phyloP scores from a whole-genome alignment of 805 yeast species.

The Yamadazyma insecticola region DNA sequence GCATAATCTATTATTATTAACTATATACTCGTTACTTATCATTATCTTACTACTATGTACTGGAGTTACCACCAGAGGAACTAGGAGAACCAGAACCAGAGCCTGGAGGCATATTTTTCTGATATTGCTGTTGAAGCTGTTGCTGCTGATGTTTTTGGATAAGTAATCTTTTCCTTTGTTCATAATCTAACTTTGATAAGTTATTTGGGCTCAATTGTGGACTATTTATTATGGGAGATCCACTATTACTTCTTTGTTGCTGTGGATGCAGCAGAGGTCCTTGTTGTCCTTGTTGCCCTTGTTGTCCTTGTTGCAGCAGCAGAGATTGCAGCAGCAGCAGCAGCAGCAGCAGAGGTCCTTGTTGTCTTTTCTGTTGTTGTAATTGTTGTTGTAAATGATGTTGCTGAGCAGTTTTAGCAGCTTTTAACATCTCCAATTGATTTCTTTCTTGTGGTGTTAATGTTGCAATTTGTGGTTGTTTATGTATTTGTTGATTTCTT shows the following conservation, averaged over 20 bases:
- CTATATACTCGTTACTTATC: no score
- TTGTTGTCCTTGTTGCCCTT: background rate
- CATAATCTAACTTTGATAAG: constrained; percentile 28
- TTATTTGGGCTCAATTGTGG: constrained; percentile 18
- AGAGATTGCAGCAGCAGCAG: no score
- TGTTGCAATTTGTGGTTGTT: constrained; percentile 26
- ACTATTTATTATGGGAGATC: constrained; percentile 8
- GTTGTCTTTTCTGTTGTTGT: constrained; percentile 2
- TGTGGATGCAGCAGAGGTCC: background rate
- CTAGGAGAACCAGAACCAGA: background rate
- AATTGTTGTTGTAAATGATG: constrained; percentile 17
- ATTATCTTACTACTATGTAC: background rate
- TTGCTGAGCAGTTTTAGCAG: constrained; percentile 27
- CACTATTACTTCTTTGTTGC: constrained; percentile 5
- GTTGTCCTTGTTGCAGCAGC: constrained; percentile 1
- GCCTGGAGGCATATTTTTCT: constrained; percentile 1
- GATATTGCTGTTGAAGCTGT: constrained; percentile 10
- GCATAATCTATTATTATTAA: no score
- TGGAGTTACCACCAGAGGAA: background rate
- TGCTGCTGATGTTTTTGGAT: constrained; percentile 29
- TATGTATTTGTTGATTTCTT: constrained; percentile 11
- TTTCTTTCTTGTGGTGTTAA: constrained; percentile 41
- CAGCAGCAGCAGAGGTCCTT: no score
- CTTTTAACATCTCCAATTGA: constrained; percentile 37
- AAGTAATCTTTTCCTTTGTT: constrained; percentile 32